phyloP scores from a whole-genome alignment of 495 filamentous ascomycete species.

The Oleoguttula mirabilis region DNA sequence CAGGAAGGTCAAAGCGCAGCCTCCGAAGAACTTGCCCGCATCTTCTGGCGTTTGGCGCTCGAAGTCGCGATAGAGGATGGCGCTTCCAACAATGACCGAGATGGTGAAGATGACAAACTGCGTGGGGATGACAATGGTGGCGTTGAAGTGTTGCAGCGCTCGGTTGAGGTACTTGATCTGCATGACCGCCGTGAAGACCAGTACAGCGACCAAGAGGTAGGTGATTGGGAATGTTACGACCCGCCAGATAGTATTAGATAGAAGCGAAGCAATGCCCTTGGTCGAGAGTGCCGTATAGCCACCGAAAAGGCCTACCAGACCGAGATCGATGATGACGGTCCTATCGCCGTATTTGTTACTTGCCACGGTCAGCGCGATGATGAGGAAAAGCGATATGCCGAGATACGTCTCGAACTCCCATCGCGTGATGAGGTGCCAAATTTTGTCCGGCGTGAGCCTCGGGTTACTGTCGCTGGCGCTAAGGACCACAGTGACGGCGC shows the following conservation, averaged over 20 bases:
- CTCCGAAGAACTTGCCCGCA: constrained; percentile 72
- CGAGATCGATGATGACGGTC: constrained; percentile 86
- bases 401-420: constrained; percentile 89
- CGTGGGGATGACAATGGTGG: constrained; percentile 90
- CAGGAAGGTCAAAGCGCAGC: constrained; percentile 80
- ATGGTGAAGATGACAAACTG: constrained; percentile 96
- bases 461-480: constrained; percentile 83
- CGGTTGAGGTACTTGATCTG: constrained; percentile 95
- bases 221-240: constrained; percentile 84
- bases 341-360: constrained; percentile 68
- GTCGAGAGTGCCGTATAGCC: constrained; percentile 93
- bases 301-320: constrained; percentile 87
- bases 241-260: constrained; percentile 77
- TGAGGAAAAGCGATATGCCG: constrained; percentile 58
- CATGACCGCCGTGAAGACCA: constrained; percentile 76
- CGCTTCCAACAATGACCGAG: constrained; percentile 87
- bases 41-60: constrained; percentile 58
- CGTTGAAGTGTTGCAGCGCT: constrained; percentile 86
- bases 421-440: constrained; percentile 77
- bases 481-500: constrained; percentile 85
- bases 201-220: constrained; percentile 65
- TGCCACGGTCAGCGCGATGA: constrained; percentile 63
- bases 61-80: constrained; percentile 87
- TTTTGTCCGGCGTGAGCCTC: constrained; percentile 79
- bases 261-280: constrained; percentile 88